Evolutionary conservation across 306 rosid species (phyloP), one percentile per base, ranked within the genome.

Genomic region (Clitoria ternatea): DNA sequence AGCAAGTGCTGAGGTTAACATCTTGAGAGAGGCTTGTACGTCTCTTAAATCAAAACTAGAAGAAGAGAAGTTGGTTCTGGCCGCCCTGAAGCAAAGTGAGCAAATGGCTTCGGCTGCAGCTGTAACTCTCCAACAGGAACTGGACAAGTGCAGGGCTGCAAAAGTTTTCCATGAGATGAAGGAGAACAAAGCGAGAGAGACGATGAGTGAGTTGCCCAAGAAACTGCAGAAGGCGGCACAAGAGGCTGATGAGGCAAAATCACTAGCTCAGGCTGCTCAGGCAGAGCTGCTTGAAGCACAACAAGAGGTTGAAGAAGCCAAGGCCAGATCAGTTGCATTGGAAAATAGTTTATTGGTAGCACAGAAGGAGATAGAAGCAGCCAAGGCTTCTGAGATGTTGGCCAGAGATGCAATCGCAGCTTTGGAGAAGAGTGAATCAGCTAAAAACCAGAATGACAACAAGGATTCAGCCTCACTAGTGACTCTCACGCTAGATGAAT

Each of bases 381-480:
- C 97, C 15, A 89, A 68, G 76, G 90, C 80, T 49, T 87, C 96
- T 11, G 96, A 94, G 61, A 87, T 75, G 81, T 57, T 89, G 63
- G 97, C 92, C 0, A 39, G 84, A 36, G 92, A 91, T 29, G 89
- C 96, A 50, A 82, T 90, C 49, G 83, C 86, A 67, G 96, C 97
- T 36, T 67, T 94, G 81, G 82, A 83, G 48, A 96, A 85, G 77
- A 87, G 96, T 17, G 95, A 90, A 77, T 82, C 89, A 27, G 76
- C 78, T 36, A 72, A 70, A 76, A 22, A 61, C 43, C 53, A 57
- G 3, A 66, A 59, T 10, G 82, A 71, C 15, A 55, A 62, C 39
- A 45, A 32, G n/a, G 88, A 87, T 80, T 76, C 88, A 23, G 78
- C 84, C 3, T 42, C 83, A 0, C 68, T 77, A 20, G 88, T 94